phyloP scores from a whole-genome alignment of 768 basidiomycete genomes.

The Termitomyces titanicus region DNA sequence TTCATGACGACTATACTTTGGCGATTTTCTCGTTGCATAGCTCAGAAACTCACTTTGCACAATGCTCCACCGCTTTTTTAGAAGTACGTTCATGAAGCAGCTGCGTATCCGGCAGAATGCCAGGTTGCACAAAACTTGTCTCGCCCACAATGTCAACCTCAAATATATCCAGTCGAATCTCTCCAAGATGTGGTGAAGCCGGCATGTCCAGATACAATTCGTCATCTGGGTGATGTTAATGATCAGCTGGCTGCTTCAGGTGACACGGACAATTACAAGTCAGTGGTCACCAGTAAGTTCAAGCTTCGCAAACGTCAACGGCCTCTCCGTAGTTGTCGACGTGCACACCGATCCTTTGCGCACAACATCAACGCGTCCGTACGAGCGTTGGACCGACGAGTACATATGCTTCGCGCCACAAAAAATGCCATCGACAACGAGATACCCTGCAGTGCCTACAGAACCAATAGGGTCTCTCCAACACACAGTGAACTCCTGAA shows the following conservation, averaged over 20 bases:
- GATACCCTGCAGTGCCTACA: background rate
- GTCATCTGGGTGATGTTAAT: background rate
- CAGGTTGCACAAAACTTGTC: constrained; percentile 1
- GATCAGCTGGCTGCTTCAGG: background rate
- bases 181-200: constrained; percentile 1
- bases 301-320: constrained; percentile 2
- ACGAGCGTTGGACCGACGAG: background rate
- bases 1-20: background rate
- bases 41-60: constrained; percentile 1
- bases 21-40: no score
- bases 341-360: constrained; percentile 1
- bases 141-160: background rate
- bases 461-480: constrained; percentile 6
- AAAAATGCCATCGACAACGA: constrained; percentile 4
- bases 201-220: constrained; percentile 2
- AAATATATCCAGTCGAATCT: constrained; percentile 8
- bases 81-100: constrained; percentile 9
- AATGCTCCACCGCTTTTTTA: constrained; percentile 4
- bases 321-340: background rate
- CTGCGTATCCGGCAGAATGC: constrained; percentile 2
- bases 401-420: constrained; percentile 11
- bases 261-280: background rate
- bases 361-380: background rate
- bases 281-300: constrained; percentile 2
- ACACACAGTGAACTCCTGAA: constrained; percentile 5